Conservation (phyloP, 2,329 filamentous ascomycete species). For the Aspergillus costaricaensis region DNA sequence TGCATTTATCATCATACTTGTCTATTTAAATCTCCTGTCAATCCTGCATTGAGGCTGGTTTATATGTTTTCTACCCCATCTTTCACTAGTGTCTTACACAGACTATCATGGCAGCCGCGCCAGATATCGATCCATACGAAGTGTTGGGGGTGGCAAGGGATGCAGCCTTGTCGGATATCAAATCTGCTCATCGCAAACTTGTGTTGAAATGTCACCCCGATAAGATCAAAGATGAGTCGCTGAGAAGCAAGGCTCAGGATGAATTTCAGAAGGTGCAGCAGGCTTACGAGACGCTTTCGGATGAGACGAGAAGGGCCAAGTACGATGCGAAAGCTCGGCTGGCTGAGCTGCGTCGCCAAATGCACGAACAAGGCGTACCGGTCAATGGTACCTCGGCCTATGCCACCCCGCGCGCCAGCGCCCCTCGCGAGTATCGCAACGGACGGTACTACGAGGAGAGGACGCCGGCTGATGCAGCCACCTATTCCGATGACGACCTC, state of each 20-base stretch:
- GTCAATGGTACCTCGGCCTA: constrained; percentile 19
- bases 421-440: constrained; percentile 43
- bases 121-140: constrained; percentile 72
- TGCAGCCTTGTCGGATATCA: constrained; percentile 71
- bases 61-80: constrained; percentile 20
- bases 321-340: constrained; percentile 78
- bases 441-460: constrained; percentile 49
- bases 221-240: constrained; percentile 76
- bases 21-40: constrained; percentile 5
- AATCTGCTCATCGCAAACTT: constrained; percentile 78
- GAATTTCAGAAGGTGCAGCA: constrained; percentile 92
- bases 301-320: constrained; percentile 69
- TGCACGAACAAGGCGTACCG: constrained; percentile 47
- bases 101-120: constrained; percentile 33
- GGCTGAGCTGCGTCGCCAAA: constrained; percentile 63
- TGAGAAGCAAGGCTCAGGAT: constrained; percentile 76
- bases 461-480: constrained; percentile 35
- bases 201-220: constrained; percentile 88
- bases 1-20: constrained; percentile 3
- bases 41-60: constrained; percentile 11
- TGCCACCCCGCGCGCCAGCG: constrained; percentile 15
- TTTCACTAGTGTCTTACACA: constrained; percentile 12
- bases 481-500: constrained; percentile 42
- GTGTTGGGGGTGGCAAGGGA: constrained; percentile 72
- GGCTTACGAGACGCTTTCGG: constrained; percentile 86